These are phyloP conservation scores for Suillus americanus DNA, from an alignment of 768 basidiomycete species.

Conservation along the genomic window DNA sequence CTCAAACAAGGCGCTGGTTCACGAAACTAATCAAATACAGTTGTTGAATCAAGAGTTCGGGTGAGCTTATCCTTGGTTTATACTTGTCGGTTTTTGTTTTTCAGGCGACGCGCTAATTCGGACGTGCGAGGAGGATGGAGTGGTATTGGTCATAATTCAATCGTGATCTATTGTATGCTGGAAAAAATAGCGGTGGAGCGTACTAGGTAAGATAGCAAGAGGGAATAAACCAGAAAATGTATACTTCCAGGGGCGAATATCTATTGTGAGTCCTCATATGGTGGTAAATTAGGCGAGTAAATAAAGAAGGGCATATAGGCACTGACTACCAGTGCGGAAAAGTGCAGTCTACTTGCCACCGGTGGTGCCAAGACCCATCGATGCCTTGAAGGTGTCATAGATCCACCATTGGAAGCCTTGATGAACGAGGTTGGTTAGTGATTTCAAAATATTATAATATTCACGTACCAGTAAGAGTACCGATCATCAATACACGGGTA, in stretches of 20 bases:
- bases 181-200: neutral
- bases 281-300: neutral
- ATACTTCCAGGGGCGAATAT: constrained; percentile 5
- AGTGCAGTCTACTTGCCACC: constrained; percentile 69
- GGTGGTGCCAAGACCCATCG: constrained; percentile 85
- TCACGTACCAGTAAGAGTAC: constrained; percentile 46
- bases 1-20: too few relatives aligned
- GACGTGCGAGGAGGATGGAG: neutral
- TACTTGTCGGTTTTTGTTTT: neutral
- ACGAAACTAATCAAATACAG: neutral
- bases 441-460: neutral
- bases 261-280: constrained; percentile 15
- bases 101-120: neutral
- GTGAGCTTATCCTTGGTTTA: neutral
- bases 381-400: constrained; percentile 82
- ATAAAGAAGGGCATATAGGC: neutral
- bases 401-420: constrained; percentile 93
- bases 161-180: constrained; percentile 8
- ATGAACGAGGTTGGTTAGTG: constrained; percentile 2
- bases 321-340: neutral
- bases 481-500: constrained; percentile 85
- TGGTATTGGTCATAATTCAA: neutral
- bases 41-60: neutral
- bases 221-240: constrained; percentile 1
- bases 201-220: neutral